Base-by-base conservation (phyloP, 306 rosid species). In the Quercus rubra region DNA sequence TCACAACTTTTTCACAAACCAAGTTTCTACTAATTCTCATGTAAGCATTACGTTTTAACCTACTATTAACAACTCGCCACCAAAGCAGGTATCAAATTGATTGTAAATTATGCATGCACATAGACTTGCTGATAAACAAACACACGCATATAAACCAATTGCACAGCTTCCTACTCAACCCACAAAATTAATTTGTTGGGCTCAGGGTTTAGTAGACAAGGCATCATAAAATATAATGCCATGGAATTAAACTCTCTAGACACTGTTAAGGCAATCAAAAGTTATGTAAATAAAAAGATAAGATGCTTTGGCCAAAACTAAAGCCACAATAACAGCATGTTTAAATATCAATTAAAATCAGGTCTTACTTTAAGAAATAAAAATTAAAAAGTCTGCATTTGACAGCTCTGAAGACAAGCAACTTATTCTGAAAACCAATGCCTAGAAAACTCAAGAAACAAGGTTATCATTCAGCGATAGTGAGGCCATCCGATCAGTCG, bases 401-500 rank as follows among this genome's bases (percentile, higher is more conserved):
- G n/a, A n/a, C 23, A 38, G 72, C 52, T 33, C 41, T 5, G 5
- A 68, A 68, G 52, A 10, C 49, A 31, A 68, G 12, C 27, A 33
- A 21, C 25, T 9, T 31, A 19, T 10, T n/a, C 38, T 17, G 14
- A 6, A 68, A 68, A 9, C 12, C 15, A n/a, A 35, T 19, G n/a
- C 51, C 21, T 31, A 18, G 21, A 68, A 67, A 33, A 73, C 70
- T 80, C 71, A 87, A 10, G 94, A 80, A 5, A 72, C 86, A 31
- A 88, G 91, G 56, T 61, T 86, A 74, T 89, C 97, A 58, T 70
- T 84, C 18, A 90, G 89, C 5, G 92, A 81, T 8, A 91, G 82
- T 1, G 94, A 87, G 10, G 94, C 88, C 2, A 87, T 78, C 68
- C 90, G 92, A 31, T 88, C 93, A 1, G 90, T 85, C 0, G 91